A percentile compares a stretch with the other conserved stretches of the same genome.
Evolutionary conservation across 2,329 filamentous ascomycete species (phyloP).

Genomic region (Hypoxylon sp.): DNA sequence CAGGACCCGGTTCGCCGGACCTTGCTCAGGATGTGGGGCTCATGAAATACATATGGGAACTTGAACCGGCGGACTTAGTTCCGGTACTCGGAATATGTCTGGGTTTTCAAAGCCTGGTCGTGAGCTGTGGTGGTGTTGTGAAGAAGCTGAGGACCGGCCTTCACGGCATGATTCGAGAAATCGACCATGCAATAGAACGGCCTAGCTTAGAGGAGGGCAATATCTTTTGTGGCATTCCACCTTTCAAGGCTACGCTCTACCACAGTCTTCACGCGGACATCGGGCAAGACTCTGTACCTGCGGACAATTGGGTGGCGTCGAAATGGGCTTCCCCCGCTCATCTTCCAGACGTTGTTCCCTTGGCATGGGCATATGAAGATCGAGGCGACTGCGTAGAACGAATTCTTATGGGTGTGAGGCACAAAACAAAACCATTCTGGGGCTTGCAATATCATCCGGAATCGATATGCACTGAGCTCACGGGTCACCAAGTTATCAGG

Average conservation of each 20-base stretch:
- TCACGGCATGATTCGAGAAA: slow-evolving; percentile 82
- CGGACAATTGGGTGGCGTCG: slow-evolving; percentile 53
- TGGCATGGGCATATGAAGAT: slow-evolving; percentile 72
- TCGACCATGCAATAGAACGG: slow-evolving; percentile 65
- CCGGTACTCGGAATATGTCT: slow-evolving; percentile 91
- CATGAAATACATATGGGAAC: slow-evolving; percentile 80
- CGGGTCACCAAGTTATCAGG: slow-evolving; percentile 72
- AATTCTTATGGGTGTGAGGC: slow-evolving; percentile 82
- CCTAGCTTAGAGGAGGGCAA: slow-evolving; percentile 58
- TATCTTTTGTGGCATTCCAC: slow-evolving; percentile 73
- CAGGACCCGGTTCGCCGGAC: slow-evolving; percentile 86
- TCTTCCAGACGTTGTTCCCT: slow-evolving; percentile 63
- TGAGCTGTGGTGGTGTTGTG: slow-evolving; percentile 75
- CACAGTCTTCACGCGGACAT: slow-evolving; percentile 73
- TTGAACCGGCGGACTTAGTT: slow-evolving; percentile 69
- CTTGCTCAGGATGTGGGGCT: slow-evolving; percentile 83
- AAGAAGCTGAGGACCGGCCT: slow-evolving; percentile 77
- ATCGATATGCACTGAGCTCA: slow-evolving; percentile 82
- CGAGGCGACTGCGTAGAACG: slow-evolving; percentile 58
- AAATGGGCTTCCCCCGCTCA: slow-evolving; percentile 57
- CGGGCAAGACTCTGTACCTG: slow-evolving; percentile 60
- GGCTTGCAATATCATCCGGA: slow-evolving; percentile 93
- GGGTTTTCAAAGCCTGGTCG: slow-evolving; percentile 85
- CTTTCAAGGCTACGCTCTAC: slow-evolving; percentile 81
- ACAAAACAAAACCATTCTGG: slow-evolving; percentile 80